Evolutionary conservation across 2,329 filamentous ascomycete genomes (phyloP).

Genomic region (Calonectria montana): DNA sequence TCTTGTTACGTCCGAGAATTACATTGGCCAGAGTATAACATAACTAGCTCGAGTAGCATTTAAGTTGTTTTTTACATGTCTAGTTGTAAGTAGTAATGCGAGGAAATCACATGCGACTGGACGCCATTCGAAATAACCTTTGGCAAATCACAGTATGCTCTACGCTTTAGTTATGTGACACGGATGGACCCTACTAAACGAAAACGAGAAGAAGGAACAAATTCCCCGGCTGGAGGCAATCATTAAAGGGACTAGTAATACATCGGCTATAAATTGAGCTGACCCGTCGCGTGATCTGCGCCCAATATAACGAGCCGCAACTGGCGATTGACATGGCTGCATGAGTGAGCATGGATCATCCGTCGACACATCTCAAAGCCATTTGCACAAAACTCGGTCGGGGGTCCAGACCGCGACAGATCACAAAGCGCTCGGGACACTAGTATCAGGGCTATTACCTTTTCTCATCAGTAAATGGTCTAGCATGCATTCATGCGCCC

Average conservation of each 20-base stretch:
- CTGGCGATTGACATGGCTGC: background rate
- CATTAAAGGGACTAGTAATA: background rate
- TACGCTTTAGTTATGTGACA: background rate
- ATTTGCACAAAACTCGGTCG: background rate
- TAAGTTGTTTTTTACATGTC: background rate
- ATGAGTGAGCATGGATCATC: background rate
- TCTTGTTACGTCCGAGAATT: background rate
- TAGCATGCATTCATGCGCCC: background rate
- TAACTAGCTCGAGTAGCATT: background rate
- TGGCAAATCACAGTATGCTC: background rate
- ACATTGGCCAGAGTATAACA: background rate
- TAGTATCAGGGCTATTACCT: background rate
- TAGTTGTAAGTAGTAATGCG: background rate
- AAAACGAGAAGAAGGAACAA: background rate
- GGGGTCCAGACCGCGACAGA: background rate
- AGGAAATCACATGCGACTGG: background rate
- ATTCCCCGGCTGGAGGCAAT: background rate
- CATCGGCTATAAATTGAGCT: background rate
- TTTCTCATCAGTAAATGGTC: background rate
- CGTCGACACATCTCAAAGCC: background rate
- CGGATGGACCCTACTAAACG: background rate
- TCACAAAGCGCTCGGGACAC: background rate
- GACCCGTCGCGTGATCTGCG: background rate
- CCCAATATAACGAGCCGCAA: background rate
- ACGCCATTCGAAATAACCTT: background rate